These are phyloP conservation scores for Ogataea pilisensis DNA, from an alignment of 805 yeast species.

Conservation along the genomic window DNA sequence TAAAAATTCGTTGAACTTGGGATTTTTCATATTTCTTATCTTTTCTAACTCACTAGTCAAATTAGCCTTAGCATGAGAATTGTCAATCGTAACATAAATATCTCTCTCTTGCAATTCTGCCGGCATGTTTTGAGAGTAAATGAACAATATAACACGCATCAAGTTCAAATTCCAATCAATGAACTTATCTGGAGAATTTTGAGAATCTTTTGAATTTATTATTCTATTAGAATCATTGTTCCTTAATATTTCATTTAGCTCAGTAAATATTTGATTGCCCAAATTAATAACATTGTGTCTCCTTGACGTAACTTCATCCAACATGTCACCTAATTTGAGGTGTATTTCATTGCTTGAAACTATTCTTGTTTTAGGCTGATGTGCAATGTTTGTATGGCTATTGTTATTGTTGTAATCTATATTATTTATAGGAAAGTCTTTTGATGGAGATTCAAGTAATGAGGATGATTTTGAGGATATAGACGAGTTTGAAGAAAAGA, in stretches of 20 bases:
- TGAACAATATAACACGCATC: constrained; percentile 43
- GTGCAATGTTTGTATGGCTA: too few species aligned
- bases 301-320: constrained; percentile 16
- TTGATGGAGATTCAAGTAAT: neutral
- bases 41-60: constrained; percentile 23
- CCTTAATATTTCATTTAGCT: constrained; percentile 19
- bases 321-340: constrained; percentile 13
- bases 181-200: constrained; percentile 31
- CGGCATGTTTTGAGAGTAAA: constrained; percentile 21
- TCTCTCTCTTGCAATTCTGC: constrained; percentile 8
- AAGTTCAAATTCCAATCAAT: constrained; percentile 52
- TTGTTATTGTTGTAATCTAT: neutral
- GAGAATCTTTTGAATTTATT: constrained; percentile 16
- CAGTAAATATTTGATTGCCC: constrained; percentile 25
- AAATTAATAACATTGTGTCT: constrained; percentile 8
- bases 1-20: constrained; percentile 12
- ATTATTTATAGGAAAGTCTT: neutral
- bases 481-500: constrained; percentile 1
- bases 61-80: constrained; percentile 9
- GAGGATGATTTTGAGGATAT: constrained; percentile 1
- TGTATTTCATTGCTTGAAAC: neutral
- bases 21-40: constrained; percentile 10
- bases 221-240: constrained; percentile 4
- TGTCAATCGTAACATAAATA: constrained; percentile 15
- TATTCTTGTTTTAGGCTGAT: too few species aligned